phyloP scores from a whole-genome alignment of 768 basidiomycete genomes.

The Daedaleopsis nitida region DNA sequence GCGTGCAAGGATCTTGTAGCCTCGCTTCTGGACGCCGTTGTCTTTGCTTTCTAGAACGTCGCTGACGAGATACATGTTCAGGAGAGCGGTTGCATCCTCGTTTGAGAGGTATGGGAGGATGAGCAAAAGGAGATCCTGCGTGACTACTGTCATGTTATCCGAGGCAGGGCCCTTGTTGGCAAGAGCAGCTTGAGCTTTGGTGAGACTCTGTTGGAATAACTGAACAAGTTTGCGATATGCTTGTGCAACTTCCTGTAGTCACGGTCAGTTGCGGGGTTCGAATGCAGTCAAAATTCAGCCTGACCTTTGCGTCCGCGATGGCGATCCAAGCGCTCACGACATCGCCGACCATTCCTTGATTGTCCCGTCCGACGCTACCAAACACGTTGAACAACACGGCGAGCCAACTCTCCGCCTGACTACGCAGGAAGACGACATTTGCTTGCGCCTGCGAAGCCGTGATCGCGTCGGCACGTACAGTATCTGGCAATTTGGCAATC shows the following conservation, averaged over 20 bases:
- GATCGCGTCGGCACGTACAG: slow-evolving; percentile 37
- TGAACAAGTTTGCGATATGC: slow-evolving; percentile 79
- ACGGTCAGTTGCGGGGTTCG: neutral
- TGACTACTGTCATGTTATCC: slow-evolving; percentile 58
- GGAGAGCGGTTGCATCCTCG: slow-evolving; percentile 62
- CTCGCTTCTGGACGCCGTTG: slow-evolving; percentile 92
- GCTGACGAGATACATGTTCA: slow-evolving; percentile 65
- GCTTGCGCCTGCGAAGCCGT: slow-evolving; percentile 59
- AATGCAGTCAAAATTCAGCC: slow-evolving; percentile 16
- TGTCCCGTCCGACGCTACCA: slow-evolving; percentile 75
- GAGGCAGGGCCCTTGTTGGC: slow-evolving; percentile 37
- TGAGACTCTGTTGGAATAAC: slow-evolving; percentile 68
- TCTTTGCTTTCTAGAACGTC: slow-evolving; percentile 77
- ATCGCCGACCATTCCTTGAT: slow-evolving; percentile 77
- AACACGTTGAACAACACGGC: slow-evolving; percentile 98
- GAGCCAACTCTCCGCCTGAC: slow-evolving; percentile 89
- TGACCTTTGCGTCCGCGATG: slow-evolving; percentile 72
- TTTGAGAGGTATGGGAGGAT: slow-evolving; percentile 74
- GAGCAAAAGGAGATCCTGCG: slow-evolving; percentile 84
- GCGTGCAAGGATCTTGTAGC: slow-evolving; percentile 84
- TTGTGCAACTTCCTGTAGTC: slow-evolving; percentile 65
- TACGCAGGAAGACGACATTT: slow-evolving; percentile 72
- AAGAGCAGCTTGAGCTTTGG: slow-evolving; percentile 36
- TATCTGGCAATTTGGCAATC: slow-evolving; percentile 30
- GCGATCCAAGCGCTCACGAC: slow-evolving; percentile 86